phyloP scores from a whole-genome alignment of 805 yeast species.

The Myxozyma melibiosi region DNA sequence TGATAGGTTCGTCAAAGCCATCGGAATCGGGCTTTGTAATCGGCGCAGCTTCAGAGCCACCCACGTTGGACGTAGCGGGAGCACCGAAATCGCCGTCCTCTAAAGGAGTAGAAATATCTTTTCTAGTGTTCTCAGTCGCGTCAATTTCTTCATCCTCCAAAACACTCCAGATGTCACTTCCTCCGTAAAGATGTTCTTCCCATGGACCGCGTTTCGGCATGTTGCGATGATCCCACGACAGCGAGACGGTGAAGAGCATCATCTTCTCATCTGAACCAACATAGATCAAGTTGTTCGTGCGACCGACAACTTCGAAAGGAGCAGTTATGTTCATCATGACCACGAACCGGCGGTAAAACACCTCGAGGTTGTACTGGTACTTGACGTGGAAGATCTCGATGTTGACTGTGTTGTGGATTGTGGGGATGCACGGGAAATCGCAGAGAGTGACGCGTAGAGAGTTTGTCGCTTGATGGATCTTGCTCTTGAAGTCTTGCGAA shows the following conservation, averaged over 20 bases:
- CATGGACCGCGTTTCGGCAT: slow-evolving; percentile 9
- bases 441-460: slow-evolving; percentile 30
- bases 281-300: slow-evolving; percentile 25
- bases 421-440: slow-evolving; percentile 31
- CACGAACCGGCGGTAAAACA: slow-evolving; percentile 26
- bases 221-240: slow-evolving; percentile 24
- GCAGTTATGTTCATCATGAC: slow-evolving; percentile 28
- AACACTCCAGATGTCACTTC: slow-evolving; percentile 15
- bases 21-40: too few species aligned
- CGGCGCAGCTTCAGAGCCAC: too few species aligned
- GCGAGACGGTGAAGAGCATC: slow-evolving; percentile 23
- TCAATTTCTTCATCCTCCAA: slow-evolving; percentile 18
- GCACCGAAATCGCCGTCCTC: background rate
- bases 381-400: slow-evolving; percentile 27
- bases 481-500: background rate
- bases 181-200: slow-evolving; percentile 26
- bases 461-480: slow-evolving; percentile 27
- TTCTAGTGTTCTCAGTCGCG: background rate
- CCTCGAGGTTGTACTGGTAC: slow-evolving; percentile 7
- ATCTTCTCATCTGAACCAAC: slow-evolving; percentile 23
- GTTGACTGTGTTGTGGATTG: slow-evolving; percentile 30
- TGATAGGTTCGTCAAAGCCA: too few species aligned
- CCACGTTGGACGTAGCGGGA: background rate
- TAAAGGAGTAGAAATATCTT: background rate
- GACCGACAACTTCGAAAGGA: slow-evolving; percentile 29